phyloP scores from a whole-genome alignment of 2,329 filamentous ascomycete species.

The Xylaria multiplex region DNA sequence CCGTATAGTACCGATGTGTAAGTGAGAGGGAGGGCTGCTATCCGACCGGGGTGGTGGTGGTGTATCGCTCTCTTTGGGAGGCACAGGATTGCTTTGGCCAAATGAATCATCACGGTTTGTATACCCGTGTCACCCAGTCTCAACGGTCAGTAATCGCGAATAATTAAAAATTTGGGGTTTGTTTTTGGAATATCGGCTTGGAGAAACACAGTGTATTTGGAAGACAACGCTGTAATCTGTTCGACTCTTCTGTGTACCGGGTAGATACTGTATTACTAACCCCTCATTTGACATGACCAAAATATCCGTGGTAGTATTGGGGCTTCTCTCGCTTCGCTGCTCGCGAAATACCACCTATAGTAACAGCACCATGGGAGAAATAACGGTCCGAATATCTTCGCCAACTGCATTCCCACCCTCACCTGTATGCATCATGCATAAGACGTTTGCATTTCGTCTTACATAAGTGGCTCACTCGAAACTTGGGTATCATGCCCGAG shows the following conservation, averaged over 20 bases:
- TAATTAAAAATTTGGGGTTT: not conserved
- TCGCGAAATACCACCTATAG: not conserved
- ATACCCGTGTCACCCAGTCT: not conserved
- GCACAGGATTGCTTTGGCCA: not conserved
- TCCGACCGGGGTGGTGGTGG: not conserved
- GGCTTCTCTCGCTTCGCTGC: slow-evolving; percentile 13
- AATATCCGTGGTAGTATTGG: not conserved
- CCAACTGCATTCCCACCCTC: not conserved
- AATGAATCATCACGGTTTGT: not conserved
- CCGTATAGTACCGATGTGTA: not conserved
- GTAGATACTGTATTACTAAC: slow-evolving; percentile 4
- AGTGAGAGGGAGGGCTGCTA: slow-evolving; percentile 8
- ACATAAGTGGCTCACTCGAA: slow-evolving; percentile 3
- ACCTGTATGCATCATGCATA: slow-evolving; percentile 15
- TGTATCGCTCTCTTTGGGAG: not conserved
- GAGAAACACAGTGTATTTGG: slow-evolving; percentile 8
- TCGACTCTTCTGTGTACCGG: not conserved
- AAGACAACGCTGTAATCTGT: slow-evolving; percentile 1
- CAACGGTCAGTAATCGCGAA: not conserved
- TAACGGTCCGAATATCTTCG: slow-evolving; percentile 18
- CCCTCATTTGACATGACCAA: not conserved
- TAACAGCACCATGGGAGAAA: not conserved
- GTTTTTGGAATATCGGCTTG: not conserved
- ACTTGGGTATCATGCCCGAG: slow-evolving; percentile 15
- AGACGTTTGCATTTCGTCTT: slow-evolving; percentile 10